Percentiles rank a stretch among this genome's conserved stretches.
These are phyloP conservation scores for Colletotrichum tropicicola DNA, from an alignment of 2,329 filamentous ascomycete species.

Conservation along the genomic window DNA sequence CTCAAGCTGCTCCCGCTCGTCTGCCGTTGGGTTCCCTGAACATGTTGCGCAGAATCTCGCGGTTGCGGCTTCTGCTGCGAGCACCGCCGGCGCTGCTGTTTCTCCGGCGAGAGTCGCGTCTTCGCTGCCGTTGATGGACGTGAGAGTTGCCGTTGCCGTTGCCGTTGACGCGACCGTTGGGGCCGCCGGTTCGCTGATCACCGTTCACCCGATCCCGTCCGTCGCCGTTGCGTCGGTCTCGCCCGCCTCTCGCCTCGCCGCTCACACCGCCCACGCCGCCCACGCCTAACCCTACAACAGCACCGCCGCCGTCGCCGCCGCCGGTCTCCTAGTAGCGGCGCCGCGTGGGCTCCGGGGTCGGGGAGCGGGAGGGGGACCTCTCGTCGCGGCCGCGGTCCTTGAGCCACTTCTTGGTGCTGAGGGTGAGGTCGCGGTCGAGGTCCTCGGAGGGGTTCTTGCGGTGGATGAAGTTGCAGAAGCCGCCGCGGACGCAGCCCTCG, in stretches of 20 bases:
- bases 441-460: conserved; percentile 93
- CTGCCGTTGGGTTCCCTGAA: neutral
- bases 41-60: neutral
- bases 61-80: neutral
- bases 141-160: neutral
- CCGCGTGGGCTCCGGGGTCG: conserved; percentile 84
- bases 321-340: conserved; percentile 66
- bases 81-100: neutral
- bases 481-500: conserved; percentile 93
- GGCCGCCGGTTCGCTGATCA: too few relatives aligned
- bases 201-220: too few relatives aligned
- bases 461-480: conserved; percentile 99
- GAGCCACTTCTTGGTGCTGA: conserved; percentile 97
- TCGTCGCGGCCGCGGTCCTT: conserved; percentile 84
- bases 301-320: neutral
- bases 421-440: conserved; percentile 85
- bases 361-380: conserved; percentile 82
- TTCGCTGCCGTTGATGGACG: neutral
- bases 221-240: neutral
- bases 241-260: neutral
- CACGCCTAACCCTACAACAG: neutral
- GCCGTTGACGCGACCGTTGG: neutral
- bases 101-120: neutral
- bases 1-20: neutral
- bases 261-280: neutral